phyloP scores from a whole-genome alignment of 169 alveolate species.

The Cryptosporidium sp. region DNA sequence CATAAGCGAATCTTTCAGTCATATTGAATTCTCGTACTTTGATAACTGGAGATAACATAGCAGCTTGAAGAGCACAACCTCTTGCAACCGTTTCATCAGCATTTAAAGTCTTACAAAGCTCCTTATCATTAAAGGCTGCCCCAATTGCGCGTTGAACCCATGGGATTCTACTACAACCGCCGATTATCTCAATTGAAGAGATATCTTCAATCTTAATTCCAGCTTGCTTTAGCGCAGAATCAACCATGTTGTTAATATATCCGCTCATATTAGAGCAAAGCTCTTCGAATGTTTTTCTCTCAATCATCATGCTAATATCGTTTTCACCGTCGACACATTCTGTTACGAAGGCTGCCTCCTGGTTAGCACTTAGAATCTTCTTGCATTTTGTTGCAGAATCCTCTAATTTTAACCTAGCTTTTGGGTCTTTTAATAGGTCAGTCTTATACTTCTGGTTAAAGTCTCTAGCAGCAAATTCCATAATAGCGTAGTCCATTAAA shows the following conservation, averaged over 20 bases:
- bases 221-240: conserved; percentile 80
- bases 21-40: conserved; percentile 86
- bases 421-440: conserved; percentile 90
- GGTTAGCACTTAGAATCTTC: conserved; percentile 95
- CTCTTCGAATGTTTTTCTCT: conserved; percentile 93
- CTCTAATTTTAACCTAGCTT: conserved; percentile 93
- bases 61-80: conserved; percentile 96
- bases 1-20: conserved; percentile 84
- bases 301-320: conserved; percentile 85
- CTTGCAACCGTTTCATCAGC: conserved; percentile 98
- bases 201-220: conserved; percentile 84
- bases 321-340: conserved; percentile 97
- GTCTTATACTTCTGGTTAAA: conserved; percentile 90
- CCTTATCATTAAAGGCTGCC: conserved; percentile 85
- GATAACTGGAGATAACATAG: conserved; percentile 88
- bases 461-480: conserved; percentile 88
- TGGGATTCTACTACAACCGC: conserved; percentile 98
- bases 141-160: conserved; percentile 90
- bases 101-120: conserved; percentile 92
- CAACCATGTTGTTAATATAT: conserved; percentile 81
- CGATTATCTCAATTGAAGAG: conserved; percentile 94
- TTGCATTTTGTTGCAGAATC: conserved; percentile 95
- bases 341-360: conserved; percentile 91
- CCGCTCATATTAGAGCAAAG: conserved; percentile 85
- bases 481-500: conserved; percentile 91